These are phyloP conservation scores for Oxyria digyna DNA, from an alignment of 148 eudicot genomes.

Conservation along the genomic window DNA sequence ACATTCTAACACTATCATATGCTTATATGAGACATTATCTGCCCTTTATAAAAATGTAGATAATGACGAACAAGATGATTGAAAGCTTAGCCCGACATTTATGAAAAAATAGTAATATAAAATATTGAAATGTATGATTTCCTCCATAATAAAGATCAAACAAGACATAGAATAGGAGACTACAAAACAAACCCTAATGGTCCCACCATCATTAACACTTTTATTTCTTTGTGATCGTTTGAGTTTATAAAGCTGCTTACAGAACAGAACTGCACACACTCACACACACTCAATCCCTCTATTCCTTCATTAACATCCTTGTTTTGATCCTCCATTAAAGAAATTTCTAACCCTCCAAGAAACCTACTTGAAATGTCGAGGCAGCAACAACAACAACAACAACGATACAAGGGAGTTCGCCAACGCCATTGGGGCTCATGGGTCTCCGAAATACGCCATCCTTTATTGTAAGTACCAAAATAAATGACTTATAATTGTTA, in stretches of 20 bases:
- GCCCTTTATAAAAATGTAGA: background rate
- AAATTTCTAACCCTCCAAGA: background rate
- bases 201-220: background rate
- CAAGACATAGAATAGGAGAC: slow-evolving; percentile 4
- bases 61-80: slow-evolving; percentile 2
- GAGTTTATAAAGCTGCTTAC: background rate
- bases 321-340: background rate
- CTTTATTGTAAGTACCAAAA: slow-evolving; percentile 28
- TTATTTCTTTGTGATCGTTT: background rate
- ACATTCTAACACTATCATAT: background rate
- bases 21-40: background rate
- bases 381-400: slow-evolving; percentile 12
- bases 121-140: background rate
- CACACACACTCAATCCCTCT: slow-evolving; percentile 2
- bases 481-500: no score
- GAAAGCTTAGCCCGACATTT: slow-evolving; percentile 7
- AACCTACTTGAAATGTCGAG: slow-evolving; percentile 1
- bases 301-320: background rate
- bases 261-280: background rate
- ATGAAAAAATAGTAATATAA: background rate
- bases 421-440: slow-evolving; percentile 16
- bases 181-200: slow-evolving; percentile 2
- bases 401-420: slow-evolving; percentile 12
- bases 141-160: background rate
- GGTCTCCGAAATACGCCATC: slow-evolving; percentile 51